These are phyloP conservation scores for Paraphaeosphaeria sporulosa DNA, from an alignment of 2,329 filamentous ascomycete genomes.

Conservation along the genomic window DNA sequence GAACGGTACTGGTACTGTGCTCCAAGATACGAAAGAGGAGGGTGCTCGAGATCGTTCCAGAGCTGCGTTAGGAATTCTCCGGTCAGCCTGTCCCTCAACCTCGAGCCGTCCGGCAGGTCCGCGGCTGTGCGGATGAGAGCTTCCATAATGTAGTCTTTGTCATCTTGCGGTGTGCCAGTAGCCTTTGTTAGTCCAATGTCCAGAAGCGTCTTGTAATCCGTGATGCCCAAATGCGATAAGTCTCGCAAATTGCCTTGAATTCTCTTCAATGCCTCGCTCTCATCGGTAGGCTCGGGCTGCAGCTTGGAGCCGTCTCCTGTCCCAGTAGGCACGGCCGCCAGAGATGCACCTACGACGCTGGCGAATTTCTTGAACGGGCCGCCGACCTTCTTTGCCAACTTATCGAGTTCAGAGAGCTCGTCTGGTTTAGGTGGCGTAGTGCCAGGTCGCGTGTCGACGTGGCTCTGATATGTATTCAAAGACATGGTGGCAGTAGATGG, in stretches of 20 bases:
- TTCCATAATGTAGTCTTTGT: conserved; percentile 70
- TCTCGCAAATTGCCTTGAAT: conserved; percentile 44
- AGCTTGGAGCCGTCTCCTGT: conserved; percentile 56
- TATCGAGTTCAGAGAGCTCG: conserved; percentile 42
- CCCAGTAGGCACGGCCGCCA: conserved; percentile 41
- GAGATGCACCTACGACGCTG: conserved; percentile 37
- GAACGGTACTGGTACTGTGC: conserved; percentile 56
- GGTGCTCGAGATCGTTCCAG: conserved; percentile 59
- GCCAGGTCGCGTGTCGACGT: conserved; percentile 44
- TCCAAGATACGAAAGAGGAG: conserved; percentile 55
- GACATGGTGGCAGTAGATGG: background rate
- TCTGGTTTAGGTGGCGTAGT: conserved; percentile 36
- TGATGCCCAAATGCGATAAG: conserved; percentile 41
- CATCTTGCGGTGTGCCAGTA: conserved; percentile 64
- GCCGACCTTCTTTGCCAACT: conserved; percentile 39
- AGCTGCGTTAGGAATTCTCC: conserved; percentile 55
- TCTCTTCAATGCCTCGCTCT: conserved; percentile 40
- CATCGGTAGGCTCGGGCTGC: conserved; percentile 40
- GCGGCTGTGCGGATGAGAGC: conserved; percentile 60
- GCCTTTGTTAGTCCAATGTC: conserved; percentile 46
- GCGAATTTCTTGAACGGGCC: conserved; percentile 38
- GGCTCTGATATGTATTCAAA: conserved; percentile 17
- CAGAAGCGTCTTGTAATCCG: conserved; percentile 48
- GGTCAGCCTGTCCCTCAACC: conserved; percentile 51
- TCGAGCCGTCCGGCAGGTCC: conserved; percentile 51